A percentile compares a stretch with the other conserved stretches of the same genome.
Evolutionary conservation across 176 grass and related monocot species (phyloP).

Genomic region (Raddia distichophylla): DNA sequence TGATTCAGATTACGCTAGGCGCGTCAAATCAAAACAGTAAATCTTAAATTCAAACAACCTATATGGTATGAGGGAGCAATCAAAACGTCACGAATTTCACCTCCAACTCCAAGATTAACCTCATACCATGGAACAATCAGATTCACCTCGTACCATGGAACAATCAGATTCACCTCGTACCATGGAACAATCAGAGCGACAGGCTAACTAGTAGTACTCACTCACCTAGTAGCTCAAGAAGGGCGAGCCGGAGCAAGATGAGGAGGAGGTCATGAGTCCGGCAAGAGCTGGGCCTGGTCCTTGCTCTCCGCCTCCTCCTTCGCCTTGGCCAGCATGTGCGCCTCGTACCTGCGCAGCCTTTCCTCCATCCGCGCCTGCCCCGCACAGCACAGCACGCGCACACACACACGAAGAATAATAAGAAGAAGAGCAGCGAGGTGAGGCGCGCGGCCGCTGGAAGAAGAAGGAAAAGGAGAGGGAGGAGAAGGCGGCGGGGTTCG

Average conservation of each 20-base stretch:
- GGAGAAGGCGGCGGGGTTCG: background rate
- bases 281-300: constrained; percentile 60
- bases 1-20: background rate
- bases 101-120: background rate
- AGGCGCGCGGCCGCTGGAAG: background rate
- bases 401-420: background rate
- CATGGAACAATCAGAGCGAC: background rate
- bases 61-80: background rate
- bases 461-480: background rate
- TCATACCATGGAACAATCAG: background rate
- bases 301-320: constrained; percentile 50
- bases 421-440: background rate
- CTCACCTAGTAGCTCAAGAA: constrained; percentile 25
- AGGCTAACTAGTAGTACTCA: background rate
- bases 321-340: constrained; percentile 63
- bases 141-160: background rate
- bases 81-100: background rate
- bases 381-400: background rate
- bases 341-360: constrained; percentile 65
- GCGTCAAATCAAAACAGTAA: background rate
- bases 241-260: background rate
- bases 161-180: background rate
- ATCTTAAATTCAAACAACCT: background rate
- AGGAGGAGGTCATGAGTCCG: constrained; percentile 51
- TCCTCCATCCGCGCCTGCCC: constrained; percentile 84